Base-by-base conservation (phyloP, 1,284 basidiomycete species). In the Trichosporon asahii region DNA sequence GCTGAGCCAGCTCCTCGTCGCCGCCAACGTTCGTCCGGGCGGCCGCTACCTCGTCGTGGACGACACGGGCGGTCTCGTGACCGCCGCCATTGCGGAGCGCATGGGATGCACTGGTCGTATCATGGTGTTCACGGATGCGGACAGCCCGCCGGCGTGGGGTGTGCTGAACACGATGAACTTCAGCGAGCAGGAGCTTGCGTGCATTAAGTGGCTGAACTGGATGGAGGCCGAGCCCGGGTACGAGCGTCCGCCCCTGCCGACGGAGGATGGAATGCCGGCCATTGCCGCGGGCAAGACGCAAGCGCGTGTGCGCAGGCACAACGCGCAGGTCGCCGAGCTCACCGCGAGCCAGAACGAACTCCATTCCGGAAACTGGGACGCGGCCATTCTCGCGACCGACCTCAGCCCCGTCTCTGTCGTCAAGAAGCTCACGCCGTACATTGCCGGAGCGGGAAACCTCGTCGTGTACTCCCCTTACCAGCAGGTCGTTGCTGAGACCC, bases 111-210 rank as follows among this genome's bases (percentile, higher is more conserved):
- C 90, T 76, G 95, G 95, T 4, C 88, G 89, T 66, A 85, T 99
- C 23, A 85, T 98, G 69, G 89, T 92, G 2, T 90, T 99, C 77
- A 94, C 91, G 77, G 94, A 97, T 75, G 89, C 90, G 37, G 96
- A 98, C 78, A 94, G 92, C 2, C 95, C 96, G 6, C 96, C 97
- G 11, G 90, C 94, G 44, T 94, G 95, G 81, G 93, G 94, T 46
- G 88, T 95, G 23, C 83, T 96, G 79, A 86, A 87, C 1, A 86
- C 90, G 67, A 94, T 97, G 91, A 98, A 98, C 81, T 93, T 95
- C 77, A 86, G 89, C 29, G 85, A 89, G 70, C 86, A 89, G 67
- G 82, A 87, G 27, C 78, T 89, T 35, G 85, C 85, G 11, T 86
- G 90, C 44, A 84, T 94, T 68, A 87, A 88, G 12, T 90, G 89